phyloP scores from a whole-genome alignment of 202 grass and related monocot genomes.

The Dendrocalamus latiflorus region DNA sequence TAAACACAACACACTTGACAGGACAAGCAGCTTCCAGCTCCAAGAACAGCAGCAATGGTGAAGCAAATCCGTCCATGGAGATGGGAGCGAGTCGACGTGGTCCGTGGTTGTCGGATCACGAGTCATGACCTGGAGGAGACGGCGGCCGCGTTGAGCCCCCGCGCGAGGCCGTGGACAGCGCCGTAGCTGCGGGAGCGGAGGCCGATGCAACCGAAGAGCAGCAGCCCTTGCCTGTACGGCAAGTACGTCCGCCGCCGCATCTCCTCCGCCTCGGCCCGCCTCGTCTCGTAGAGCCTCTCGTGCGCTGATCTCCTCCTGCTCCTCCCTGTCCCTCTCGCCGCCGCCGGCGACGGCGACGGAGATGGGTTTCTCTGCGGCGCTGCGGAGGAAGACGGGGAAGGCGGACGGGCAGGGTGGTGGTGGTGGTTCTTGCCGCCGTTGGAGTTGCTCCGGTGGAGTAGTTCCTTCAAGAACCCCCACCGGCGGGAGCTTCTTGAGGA shows the following conservation, averaged over 20 bases:
- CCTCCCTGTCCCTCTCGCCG: neutral
- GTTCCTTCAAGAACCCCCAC: slow-evolving; percentile 65
- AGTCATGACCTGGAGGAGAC: slow-evolving; percentile 47
- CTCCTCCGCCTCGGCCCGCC: slow-evolving; percentile 45
- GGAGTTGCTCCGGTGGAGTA: slow-evolving; percentile 66
- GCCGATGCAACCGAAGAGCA: slow-evolving; percentile 56
- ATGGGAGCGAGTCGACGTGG: neutral
- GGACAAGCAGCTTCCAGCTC: neutral
- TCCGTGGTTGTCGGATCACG: neutral
- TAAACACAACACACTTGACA: neutral
- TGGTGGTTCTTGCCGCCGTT: slow-evolving; percentile 36
- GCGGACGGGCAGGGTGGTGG: neutral
- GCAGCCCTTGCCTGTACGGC: slow-evolving; percentile 60
- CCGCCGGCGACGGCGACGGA: neutral
- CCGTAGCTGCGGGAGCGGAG: slow-evolving; percentile 32
- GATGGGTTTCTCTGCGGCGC: neutral
- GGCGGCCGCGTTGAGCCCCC: slow-evolving; percentile 28
- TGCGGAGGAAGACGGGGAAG: neutral
- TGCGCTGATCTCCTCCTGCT: slow-evolving; percentile 31
- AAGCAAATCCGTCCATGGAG: neutral
- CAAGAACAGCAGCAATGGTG: neutral
- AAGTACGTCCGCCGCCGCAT: slow-evolving; percentile 65
- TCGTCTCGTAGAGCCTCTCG: slow-evolving; percentile 52
- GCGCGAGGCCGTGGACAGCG: slow-evolving; percentile 39
- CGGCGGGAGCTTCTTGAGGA: slow-evolving; percentile 31